These are phyloP conservation scores for Chlamydomonas applanata DNA, from an alignment of 139 green algal genomes.

Conservation along the genomic window DNA sequence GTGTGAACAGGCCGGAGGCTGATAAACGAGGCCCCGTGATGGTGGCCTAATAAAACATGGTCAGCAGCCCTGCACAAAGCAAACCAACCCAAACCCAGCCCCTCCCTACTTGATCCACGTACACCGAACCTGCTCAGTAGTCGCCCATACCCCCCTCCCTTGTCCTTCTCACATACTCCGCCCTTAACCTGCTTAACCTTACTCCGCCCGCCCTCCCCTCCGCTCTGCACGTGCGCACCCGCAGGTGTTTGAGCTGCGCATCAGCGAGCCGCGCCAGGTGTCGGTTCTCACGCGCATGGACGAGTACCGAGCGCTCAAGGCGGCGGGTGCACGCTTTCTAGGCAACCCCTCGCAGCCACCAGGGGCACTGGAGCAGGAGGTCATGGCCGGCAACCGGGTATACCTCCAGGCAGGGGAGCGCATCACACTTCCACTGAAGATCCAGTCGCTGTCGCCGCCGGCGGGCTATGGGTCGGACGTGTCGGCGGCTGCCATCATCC, in stretches of 20 bases:
- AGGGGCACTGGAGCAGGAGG: slow-evolving; percentile 37
- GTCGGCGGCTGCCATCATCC: background rate
- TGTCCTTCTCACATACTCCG: no score
- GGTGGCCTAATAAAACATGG: no score
- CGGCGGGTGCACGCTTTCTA: slow-evolving; percentile 39
- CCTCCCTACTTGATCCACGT: no score
- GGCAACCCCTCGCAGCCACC: slow-evolving; percentile 25
- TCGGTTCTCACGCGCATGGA: slow-evolving; percentile 31
- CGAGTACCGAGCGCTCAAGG: slow-evolving; percentile 43
- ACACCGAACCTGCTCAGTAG: no score
- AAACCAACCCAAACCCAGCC: no score
- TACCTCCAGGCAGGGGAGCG: slow-evolving; percentile 44
- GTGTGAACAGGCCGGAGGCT: no score
- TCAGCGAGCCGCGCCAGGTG: slow-evolving; percentile 36
- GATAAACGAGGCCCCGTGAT: no score
- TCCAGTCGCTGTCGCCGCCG: slow-evolving; percentile 45
- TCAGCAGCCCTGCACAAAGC: no score
- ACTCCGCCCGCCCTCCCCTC: no score
- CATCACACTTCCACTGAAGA: slow-evolving; percentile 39
- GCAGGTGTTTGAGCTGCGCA: slow-evolving; percentile 50
- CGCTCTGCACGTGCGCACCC: no score
- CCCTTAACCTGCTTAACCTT: no score
- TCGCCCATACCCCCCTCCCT: no score
- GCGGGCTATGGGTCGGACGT: slow-evolving; percentile 22
- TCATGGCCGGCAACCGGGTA: slow-evolving; percentile 30